Conservation (phyloP, 352 stramenopile species). For the Aphanomyces stellatus region DNA sequence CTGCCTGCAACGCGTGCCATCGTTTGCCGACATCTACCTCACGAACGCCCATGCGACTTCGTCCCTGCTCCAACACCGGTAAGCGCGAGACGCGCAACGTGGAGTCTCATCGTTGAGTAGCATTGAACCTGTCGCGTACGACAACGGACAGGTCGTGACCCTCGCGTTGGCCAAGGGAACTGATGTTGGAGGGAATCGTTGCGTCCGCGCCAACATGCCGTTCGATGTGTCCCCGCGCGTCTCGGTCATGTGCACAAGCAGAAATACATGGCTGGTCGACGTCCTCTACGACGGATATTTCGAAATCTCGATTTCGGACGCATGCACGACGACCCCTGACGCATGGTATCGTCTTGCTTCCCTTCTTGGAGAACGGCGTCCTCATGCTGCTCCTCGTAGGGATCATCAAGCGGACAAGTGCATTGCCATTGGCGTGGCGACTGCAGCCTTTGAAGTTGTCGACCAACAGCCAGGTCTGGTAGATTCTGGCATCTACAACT, state of each 20-base stretch:
- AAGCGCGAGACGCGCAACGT: not conserved
- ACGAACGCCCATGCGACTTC: slow-evolving; percentile 13
- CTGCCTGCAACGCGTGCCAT: slow-evolving; percentile 6
- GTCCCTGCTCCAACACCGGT: slow-evolving; percentile 8
- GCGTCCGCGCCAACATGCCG: slow-evolving; percentile 55
- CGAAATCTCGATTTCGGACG: slow-evolving; percentile 46
- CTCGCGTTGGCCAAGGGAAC: slow-evolving; percentile 2
- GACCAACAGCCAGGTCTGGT: slow-evolving; percentile 39
- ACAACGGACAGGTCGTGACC: slow-evolving; percentile 4
- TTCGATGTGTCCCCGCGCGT: slow-evolving; percentile 29
- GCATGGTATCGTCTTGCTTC: no score
- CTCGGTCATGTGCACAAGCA: slow-evolving; percentile 25
- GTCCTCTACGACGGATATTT: slow-evolving; percentile 61
- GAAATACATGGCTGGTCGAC: slow-evolving; percentile 29
- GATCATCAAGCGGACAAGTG: slow-evolving; percentile 33
- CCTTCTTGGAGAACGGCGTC: no score
- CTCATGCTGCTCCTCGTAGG: slow-evolving; percentile 20
- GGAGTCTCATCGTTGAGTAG: not conserved
- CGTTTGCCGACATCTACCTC: slow-evolving; percentile 13
- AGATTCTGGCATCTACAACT: not conserved
- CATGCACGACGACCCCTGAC: no score
- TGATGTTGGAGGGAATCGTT: slow-evolving; percentile 32
- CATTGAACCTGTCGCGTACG: slow-evolving; percentile 17
- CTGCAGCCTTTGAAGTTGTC: slow-evolving; percentile 41
- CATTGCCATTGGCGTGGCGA: slow-evolving; percentile 47